These are phyloP conservation scores for Solanum bulbocastanum DNA, from an alignment of 257 asterid genomes.

Conservation along the genomic window DNA sequence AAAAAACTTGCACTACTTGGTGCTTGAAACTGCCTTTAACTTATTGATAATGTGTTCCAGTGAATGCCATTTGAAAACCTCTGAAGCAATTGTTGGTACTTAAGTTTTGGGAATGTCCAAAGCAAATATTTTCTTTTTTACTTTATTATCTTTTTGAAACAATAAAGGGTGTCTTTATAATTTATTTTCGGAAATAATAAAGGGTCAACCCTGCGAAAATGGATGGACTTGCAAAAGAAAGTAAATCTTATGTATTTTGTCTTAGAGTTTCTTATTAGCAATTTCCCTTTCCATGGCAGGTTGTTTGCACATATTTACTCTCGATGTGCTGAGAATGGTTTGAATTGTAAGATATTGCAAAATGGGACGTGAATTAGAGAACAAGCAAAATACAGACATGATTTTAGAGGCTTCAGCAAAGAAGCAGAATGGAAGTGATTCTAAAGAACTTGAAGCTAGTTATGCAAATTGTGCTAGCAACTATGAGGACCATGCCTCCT, in stretches of 20 bases:
- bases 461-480: neutral
- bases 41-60: neutral
- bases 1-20: neutral
- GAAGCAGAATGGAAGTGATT: neutral
- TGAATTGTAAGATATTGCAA: conserved; percentile 7
- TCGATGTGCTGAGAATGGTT: neutral
- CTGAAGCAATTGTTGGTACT: neutral
- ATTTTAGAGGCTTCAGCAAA: neutral
- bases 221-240: neutral
- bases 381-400: neutral
- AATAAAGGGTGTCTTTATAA: neutral
- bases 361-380: conserved; percentile 8
- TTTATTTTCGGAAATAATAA: neutral
- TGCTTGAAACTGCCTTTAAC: neutral
- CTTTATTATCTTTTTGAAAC: neutral
- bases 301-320: neutral
- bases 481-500: neutral
- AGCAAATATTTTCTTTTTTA: neutral
- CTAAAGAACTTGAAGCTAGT: conserved; percentile 5
- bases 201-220: neutral
- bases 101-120: neutral
- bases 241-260: neutral
- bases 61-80: neutral
- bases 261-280: neutral
- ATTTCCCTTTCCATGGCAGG: neutral